Evolutionary conservation across 768 basidiomycete genomes (phyloP), one percentile per base, ranked within the genome.

Genomic region (Termitomyces sp.): DNA sequence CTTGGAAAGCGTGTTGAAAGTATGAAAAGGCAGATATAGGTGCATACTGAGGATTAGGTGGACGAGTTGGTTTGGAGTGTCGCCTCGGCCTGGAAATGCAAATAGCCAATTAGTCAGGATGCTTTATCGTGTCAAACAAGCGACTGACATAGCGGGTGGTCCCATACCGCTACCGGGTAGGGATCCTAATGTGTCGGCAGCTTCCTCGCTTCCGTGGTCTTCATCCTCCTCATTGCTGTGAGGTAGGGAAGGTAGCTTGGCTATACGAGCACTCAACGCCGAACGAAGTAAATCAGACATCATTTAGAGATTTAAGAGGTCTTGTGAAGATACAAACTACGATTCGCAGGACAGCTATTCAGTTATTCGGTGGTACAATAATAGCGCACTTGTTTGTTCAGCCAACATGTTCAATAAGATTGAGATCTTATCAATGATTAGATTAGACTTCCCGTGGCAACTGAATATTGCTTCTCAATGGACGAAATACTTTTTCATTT

Each of bases 241-340:
- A 14, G 80, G 82, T n/a, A 86, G 61, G 5, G 68, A 62, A 6
- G 91, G 91, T n/a, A 94, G 70, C 64, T 86, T 91, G 4, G 88
- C 76, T 39, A 93, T 75, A 40, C 89, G 80, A 3, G 90, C 84
- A 60, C 81, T 81, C 57, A 96, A 77, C 10, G 93, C 84, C 59
- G 89, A 89, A 55, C 89, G 88, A 66, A 85, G 84, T 5, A 94
- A 73, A 63, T 84, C 73, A 14, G 88, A 89, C 87, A 91, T 89
- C 10, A 28, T 9, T 23, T 39, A 3, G 25, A 39, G 14, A 27
- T 27, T 7, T 43, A 43, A 30, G 12, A 34, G n/a, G 41, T 34
- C 41, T 30, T 54, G 7, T 17, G 8, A 37, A 21, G 41, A 16
- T 48, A 19, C 25, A 30, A 32, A 30, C 27, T 10, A 5, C 4